phyloP scores from a whole-genome alignment of 805 yeast species.

The Saccharomyces jurei region DNA sequence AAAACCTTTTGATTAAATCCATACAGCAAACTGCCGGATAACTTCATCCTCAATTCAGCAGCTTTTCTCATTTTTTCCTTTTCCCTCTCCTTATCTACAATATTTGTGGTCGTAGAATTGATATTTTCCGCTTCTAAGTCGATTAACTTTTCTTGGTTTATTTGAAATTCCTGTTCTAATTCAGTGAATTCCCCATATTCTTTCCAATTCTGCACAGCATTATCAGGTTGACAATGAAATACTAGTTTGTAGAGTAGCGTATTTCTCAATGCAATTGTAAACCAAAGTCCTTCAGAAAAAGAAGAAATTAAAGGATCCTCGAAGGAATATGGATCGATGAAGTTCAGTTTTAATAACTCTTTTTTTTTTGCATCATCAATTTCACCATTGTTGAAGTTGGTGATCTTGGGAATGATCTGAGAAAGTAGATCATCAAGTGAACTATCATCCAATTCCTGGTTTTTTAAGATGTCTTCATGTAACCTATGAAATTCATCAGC shows the following conservation, averaged over 20 bases:
- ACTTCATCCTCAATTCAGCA: constrained; percentile 23
- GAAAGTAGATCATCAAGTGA: constrained; percentile 23
- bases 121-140: constrained; percentile 3
- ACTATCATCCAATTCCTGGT: constrained; percentile 24
- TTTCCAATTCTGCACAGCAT: constrained; percentile 80
- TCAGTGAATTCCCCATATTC: constrained; percentile 71
- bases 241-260: constrained; percentile 74
- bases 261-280: constrained; percentile 71
- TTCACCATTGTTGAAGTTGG: constrained; percentile 6
- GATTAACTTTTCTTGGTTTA: constrained; percentile 25
- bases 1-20: constrained; percentile 42
- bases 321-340: constrained; percentile 81
- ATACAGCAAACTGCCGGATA: constrained; percentile 25
- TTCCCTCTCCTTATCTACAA: constrained; percentile 1
- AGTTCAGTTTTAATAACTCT: constrained; percentile 30
- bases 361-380: constrained; percentile 3
- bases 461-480: constrained; percentile 7
- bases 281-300: constrained; percentile 83
- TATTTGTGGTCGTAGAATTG: neutral
- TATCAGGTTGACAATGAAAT: constrained; percentile 93
- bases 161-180: constrained; percentile 48
- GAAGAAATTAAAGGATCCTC: constrained; percentile 78
- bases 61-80: constrained; percentile 11
- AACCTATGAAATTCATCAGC: constrained; percentile 6
- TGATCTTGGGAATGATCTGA: constrained; percentile 18